Conservation (phyloP, 2,329 filamentous ascomycete species). For the Emmonsiellopsis sp. region DNA sequence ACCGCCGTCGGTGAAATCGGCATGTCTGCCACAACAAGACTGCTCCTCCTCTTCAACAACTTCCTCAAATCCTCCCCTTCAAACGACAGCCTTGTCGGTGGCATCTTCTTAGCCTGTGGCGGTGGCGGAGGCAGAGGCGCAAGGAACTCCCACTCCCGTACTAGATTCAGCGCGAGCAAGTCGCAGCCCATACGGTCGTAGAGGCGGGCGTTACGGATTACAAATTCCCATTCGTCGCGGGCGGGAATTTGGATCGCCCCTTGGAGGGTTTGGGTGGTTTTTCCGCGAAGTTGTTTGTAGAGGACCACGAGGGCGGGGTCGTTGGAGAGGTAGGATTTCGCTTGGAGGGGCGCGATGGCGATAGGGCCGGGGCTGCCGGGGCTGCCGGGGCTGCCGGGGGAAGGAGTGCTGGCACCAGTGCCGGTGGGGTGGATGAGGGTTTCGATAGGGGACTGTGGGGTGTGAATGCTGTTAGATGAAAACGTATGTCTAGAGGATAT, state of each 20-base stretch:
- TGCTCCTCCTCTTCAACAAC: slow-evolving; percentile 61
- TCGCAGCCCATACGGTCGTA: slow-evolving; percentile 94
- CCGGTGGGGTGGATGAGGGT: slow-evolving; percentile 45
- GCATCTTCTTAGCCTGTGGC: slow-evolving; percentile 30
- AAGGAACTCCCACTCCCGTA: slow-evolving; percentile 43
- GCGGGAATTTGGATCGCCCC: slow-evolving; percentile 76
- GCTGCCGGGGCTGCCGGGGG: slow-evolving; percentile 29
- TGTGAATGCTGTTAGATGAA: slow-evolving; percentile 11
- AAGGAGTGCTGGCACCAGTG: no score
- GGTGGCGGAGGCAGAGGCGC: slow-evolving; percentile 13
- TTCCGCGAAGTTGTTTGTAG: slow-evolving; percentile 75
- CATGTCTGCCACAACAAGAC: slow-evolving; percentile 67
- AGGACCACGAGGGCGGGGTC: slow-evolving; percentile 82
- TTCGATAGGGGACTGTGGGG: slow-evolving; percentile 62
- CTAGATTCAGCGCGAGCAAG: slow-evolving; percentile 73
- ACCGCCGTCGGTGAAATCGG: slow-evolving; percentile 31
- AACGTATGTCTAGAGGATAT: neutral
- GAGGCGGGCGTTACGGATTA: slow-evolving; percentile 72
- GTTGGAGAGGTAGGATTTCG: slow-evolving; percentile 75
- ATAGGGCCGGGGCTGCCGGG: slow-evolving; percentile 56
- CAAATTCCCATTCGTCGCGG: slow-evolving; percentile 76
- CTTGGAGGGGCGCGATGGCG: slow-evolving; percentile 49
- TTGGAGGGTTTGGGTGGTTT: slow-evolving; percentile 70
- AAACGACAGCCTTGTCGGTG: slow-evolving; percentile 13
- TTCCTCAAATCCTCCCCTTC: slow-evolving; percentile 51